These are phyloP conservation scores for Leptographium galeiforme DNA, from an alignment of 2,329 filamentous ascomycete species.

Conservation along the genomic window DNA sequence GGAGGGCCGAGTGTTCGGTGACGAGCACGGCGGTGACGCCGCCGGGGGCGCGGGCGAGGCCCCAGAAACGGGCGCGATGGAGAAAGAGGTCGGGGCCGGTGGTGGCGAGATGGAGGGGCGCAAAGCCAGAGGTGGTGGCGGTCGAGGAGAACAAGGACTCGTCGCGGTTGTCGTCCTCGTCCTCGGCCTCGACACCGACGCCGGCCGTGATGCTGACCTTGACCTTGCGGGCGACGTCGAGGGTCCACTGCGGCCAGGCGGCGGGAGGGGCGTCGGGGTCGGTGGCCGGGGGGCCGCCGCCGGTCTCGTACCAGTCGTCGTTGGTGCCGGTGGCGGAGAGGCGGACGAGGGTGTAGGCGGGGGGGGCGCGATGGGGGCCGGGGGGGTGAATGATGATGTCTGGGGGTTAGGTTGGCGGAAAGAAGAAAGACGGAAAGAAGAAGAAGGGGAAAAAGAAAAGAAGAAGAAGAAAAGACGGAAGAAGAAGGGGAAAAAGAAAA, in stretches of 20 bases:
- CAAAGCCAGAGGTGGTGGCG: slow-evolving; percentile 10
- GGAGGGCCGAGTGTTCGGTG: slow-evolving; percentile 33
- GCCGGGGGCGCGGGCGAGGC: slow-evolving; percentile 36
- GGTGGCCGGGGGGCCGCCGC: slow-evolving; percentile 13
- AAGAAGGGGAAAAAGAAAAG: neutral
- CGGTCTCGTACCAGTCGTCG: slow-evolving; percentile 40
- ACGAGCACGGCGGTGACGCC: slow-evolving; percentile 34
- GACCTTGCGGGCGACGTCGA: slow-evolving; percentile 29
- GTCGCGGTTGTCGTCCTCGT: slow-evolving; percentile 9
- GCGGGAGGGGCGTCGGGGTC: slow-evolving; percentile 14
- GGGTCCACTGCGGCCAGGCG: slow-evolving; percentile 30
- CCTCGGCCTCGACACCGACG: slow-evolving; percentile 10
- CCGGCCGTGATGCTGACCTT: slow-evolving; percentile 16
- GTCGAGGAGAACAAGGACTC: slow-evolving; percentile 4
- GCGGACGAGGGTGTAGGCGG: slow-evolving; percentile 38
- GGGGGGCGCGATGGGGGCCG: slow-evolving; percentile 18
- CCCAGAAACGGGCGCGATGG: slow-evolving; percentile 39
- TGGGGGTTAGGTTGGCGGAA: neutral
- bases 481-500: neutral
- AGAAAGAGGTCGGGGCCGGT: slow-evolving; percentile 31
- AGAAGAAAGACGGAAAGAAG: neutral
- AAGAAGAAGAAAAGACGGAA: neutral
- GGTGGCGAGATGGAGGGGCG: slow-evolving; percentile 14
- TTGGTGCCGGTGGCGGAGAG: slow-evolving; percentile 38
- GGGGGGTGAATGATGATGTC: slow-evolving; percentile 26